Evolutionary conservation across 2,329 filamentous ascomycete genomes (phyloP).

Genomic region (Monilinia fructigena): DNA sequence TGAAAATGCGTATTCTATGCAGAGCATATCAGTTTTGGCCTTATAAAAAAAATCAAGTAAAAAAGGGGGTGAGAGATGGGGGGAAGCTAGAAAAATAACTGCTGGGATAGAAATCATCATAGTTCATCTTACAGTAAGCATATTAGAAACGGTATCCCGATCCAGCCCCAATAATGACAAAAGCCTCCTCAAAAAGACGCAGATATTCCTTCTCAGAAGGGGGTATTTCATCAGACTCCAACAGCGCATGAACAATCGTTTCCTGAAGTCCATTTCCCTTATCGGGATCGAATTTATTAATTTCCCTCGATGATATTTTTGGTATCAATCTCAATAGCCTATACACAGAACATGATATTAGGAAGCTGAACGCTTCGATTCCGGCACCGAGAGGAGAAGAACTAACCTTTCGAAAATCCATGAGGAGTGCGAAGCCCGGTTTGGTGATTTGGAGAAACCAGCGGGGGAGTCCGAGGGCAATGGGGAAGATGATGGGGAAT

Average conservation of each 20-base stretch:
- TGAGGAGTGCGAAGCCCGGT: neutral
- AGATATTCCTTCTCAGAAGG: conserved; percentile 26
- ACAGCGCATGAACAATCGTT: conserved; percentile 29
- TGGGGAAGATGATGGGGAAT: conserved; percentile 1
- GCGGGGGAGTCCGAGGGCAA: neutral
- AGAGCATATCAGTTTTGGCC: neutral
- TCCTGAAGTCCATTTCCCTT: conserved; percentile 18
- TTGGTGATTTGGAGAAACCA: conserved; percentile 1
- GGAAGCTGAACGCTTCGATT: neutral
- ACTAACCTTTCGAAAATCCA: conserved; percentile 13
- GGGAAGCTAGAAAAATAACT: no score
- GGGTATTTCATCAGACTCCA: conserved; percentile 27
- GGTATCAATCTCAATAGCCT: conserved; percentile 8
- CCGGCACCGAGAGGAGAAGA: no score
- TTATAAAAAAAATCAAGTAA: no score
- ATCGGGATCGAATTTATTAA: conserved; percentile 17
- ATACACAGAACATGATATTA: conserved; percentile 7
- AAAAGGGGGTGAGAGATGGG: no score
- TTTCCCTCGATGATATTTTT: conserved; percentile 15
- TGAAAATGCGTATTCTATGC: conserved; percentile 24
- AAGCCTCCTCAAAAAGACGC: conserved; percentile 30
- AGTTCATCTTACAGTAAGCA: conserved; percentile 13
- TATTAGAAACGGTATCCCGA: conserved; percentile 29
- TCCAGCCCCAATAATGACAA: conserved; percentile 31
- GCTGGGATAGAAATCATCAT: no score